Conservation (phyloP, 1,284 basidiomycete species). For the Quambalaria eucalypti region DNA sequence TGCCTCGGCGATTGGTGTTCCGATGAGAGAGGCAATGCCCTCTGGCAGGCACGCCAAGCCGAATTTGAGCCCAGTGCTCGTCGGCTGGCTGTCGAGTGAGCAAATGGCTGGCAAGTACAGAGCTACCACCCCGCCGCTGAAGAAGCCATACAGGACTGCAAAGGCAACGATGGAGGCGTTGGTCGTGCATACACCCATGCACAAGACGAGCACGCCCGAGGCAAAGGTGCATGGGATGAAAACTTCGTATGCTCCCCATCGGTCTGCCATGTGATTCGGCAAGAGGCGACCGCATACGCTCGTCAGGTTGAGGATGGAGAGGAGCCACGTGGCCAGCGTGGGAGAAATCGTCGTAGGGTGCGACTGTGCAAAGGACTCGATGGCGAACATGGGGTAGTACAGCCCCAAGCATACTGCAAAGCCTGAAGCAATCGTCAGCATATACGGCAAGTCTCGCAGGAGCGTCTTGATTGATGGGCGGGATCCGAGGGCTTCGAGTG, state of each 20-base stretch:
- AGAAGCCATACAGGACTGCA: neutral
- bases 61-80: neutral
- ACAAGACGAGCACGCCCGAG: neutral
- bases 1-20: neutral
- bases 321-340: neutral
- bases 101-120: neutral
- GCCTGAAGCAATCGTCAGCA: neutral
- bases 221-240: neutral
- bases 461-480: too few relatives aligned
- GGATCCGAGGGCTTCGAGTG: too few relatives aligned
- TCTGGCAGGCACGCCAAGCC: neutral
- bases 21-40: neutral
- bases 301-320: neutral
- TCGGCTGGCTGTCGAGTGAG: neutral
- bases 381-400: neutral
- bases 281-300: neutral
- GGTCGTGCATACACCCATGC: neutral
- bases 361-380: neutral
- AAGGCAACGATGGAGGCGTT: neutral
- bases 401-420: neutral
- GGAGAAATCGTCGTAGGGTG: neutral
- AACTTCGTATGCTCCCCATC: neutral
- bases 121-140: neutral
- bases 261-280: neutral
- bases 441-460: too few relatives aligned